Evolutionary conservation across 805 yeast species (phyloP), one percentile per base, ranked within the genome.

Genomic region (Wickerhamiella kurtzmanii): DNA sequence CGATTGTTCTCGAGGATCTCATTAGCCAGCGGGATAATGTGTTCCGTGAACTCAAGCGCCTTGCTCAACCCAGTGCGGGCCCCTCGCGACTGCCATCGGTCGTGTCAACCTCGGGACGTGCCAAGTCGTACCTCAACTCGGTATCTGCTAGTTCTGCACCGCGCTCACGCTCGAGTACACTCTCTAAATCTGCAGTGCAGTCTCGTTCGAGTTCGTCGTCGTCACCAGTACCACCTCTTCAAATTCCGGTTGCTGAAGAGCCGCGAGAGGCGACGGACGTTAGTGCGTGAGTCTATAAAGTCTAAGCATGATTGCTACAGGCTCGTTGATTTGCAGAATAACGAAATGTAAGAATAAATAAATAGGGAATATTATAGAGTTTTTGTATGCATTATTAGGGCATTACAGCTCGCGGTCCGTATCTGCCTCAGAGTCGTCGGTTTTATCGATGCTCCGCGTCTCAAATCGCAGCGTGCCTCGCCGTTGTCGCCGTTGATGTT

Each of bases 1-100:
- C 65, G 50, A 68, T 72, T 48, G 73, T 84, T 41, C 67, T 82
- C 41, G 64, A 66, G 40, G 95, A 85, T 57, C 64, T 85, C 40
- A 66, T 84, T 55, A 64, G 65, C 13, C 64, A 79, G 53, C 78
- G 79, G 52, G 78, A 75, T 22, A 65, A 68, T 18, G 74, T 84
- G n/a, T 83, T 84, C 57, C 71, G 73, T 32, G 83, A 77, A 52
- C 71, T 83, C 53, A 76, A 74, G 48, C 58, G 68, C 32, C 42
- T 35, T 35, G 47, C 52, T 3, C 46, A 42, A 42, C 49, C 51
- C 20, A 37, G 18, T 37, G 15, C 20, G 11, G 32, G 32, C 11
- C 32, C 32, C 9, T 25, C 32, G 32, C 32, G 32, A 25, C 32
- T 25, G 9, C 32, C 32, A 11, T 25, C 32, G 32, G 32, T 25